Conservation (phyloP, 1,139 yeast species). For the Chernovozyma aurita region DNA sequence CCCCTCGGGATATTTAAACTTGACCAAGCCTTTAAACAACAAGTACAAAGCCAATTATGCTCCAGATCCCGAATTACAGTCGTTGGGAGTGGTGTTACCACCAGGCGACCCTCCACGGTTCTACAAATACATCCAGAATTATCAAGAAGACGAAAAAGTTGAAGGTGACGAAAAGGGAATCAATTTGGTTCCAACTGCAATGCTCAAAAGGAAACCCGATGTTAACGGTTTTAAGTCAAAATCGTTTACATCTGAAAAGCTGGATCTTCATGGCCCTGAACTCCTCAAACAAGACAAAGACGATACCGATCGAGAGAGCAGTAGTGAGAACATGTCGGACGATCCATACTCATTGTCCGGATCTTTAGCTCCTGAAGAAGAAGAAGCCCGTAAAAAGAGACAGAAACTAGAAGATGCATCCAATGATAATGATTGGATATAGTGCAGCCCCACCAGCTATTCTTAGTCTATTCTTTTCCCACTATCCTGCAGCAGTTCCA, state of each 20-base stretch:
- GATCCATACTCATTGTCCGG: neutral
- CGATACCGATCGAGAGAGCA: too few species aligned
- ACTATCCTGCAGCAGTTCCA: too few species aligned
- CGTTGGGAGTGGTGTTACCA: conserved; percentile 29
- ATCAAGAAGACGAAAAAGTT: conserved; percentile 6
- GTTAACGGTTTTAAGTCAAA: too few species aligned
- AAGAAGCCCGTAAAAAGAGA: conserved; percentile 4
- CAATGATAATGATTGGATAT: too few species aligned
- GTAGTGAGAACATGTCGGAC: too few species aligned
- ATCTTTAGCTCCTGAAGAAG: conserved; percentile 13
- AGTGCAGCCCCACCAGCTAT: too few species aligned
- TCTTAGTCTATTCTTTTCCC: too few species aligned
- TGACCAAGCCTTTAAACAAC: conserved; percentile 18
- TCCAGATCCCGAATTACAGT: conserved; percentile 26
- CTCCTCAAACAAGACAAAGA: too few species aligned
- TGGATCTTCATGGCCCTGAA: too few species aligned
- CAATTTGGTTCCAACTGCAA: conserved; percentile 5
- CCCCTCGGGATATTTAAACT: conserved; percentile 16
- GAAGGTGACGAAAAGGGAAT: conserved; percentile 1
- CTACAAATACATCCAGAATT: conserved; percentile 35
- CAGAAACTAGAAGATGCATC: conserved; percentile 8
- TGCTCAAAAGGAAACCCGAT: conserved; percentile 4
- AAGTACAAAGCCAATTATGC: conserved; percentile 11
- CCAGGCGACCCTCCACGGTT: conserved; percentile 36
- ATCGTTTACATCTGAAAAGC: too few species aligned